Evolutionary conservation across 129 eudicot species (phyloP).

Genomic region (Pittosporum tobira): DNA sequence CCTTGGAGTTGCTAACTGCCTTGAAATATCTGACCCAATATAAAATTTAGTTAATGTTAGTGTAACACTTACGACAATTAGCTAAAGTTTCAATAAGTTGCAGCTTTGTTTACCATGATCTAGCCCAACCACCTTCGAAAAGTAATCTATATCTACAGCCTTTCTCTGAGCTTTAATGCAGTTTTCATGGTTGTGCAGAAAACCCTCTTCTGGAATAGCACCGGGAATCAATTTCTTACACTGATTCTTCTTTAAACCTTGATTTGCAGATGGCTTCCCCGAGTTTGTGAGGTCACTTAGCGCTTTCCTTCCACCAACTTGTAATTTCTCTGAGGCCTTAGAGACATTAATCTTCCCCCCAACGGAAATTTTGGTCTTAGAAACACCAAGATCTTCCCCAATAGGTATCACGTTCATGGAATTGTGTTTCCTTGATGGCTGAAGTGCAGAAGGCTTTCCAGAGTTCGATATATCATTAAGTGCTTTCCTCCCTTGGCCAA

Average conservation of each 20-base stretch:
- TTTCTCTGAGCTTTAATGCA: conserved; percentile 36
- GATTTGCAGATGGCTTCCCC: conserved; percentile 32
- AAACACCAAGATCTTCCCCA: conserved; percentile 34
- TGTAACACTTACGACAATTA: not conserved
- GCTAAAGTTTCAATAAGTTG: not conserved
- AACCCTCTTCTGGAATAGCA: conserved; percentile 22
- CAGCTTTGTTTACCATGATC: conserved; percentile 12
- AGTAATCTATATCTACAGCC: conserved; percentile 24
- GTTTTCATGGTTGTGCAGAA: conserved; percentile 44
- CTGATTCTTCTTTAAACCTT: conserved; percentile 25
- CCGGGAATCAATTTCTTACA: conserved; percentile 24
- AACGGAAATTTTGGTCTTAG: conserved; percentile 18
- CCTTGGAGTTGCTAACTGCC: conserved; percentile 7
- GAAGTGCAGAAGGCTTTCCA: conserved; percentile 41
- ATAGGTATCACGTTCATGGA: conserved; percentile 35
- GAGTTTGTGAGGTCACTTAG: conserved; percentile 77
- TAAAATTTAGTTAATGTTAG: not conserved
- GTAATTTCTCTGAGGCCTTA: conserved; percentile 27
- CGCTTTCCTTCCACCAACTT: conserved; percentile 57
- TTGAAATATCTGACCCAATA: conserved; percentile 2
- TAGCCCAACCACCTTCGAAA: conserved; percentile 35
- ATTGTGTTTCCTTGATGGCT: conserved; percentile 37
- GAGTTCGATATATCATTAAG: conserved; percentile 72
- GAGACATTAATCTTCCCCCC: conserved; percentile 17
- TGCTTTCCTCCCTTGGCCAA: conserved; percentile 65